Evolutionary conservation across 768 basidiomycete genomes (phyloP), one percentile per base, ranked within the genome.

Genomic region (Strobilomyces echinocephalus): DNA sequence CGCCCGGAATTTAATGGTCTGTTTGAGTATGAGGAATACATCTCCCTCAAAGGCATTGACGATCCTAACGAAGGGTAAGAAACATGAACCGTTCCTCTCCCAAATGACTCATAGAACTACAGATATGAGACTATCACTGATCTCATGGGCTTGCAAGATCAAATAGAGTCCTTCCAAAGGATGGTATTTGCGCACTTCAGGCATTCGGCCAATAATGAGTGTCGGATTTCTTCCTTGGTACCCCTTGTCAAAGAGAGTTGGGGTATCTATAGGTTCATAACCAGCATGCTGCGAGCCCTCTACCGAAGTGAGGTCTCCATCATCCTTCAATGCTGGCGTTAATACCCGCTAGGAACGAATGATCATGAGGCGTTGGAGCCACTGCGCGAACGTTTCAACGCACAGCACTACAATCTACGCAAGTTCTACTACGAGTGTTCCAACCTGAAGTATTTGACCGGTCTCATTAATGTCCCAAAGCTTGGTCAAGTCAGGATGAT

Each of bases 401-500:
- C 90, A 21, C 97, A 98, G 64, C 97, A 99, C 65, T 85, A 94
- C 65, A 87, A 83, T 58, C 79, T 99, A 10, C 87, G 97, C 57
- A 93, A 95, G 69, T 99, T 97, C 74, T 98, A 98, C 76, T 98
- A 98, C 68, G 97, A 99, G 68, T 99, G 97, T 68, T 97, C 94
- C 10, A 98, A 98, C 73, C 81, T 99, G 60, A 97, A 97, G 70
- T 99, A 97, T 71, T 74, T 99, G 49, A 99, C 97, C 10, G 91
- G 95, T 42, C 79, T 99, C 31, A 97, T 98, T 65, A 99, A 98
- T 69, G 95, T 99, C 3, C 97, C 97, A 11, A 99, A 98, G 70
- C 79, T 99, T 34, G 95, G 93, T 42, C 85, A 90, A 66, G 93
- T 92, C 63, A 49, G 50, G 30, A 52, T 14, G 18, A 43, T 49